Percentiles rank a stretch among this genome's conserved stretches.
Evolutionary conservation across 108 stramenopile genomes (phyloP).

Genomic region (Chaetoceros muelleri): DNA sequence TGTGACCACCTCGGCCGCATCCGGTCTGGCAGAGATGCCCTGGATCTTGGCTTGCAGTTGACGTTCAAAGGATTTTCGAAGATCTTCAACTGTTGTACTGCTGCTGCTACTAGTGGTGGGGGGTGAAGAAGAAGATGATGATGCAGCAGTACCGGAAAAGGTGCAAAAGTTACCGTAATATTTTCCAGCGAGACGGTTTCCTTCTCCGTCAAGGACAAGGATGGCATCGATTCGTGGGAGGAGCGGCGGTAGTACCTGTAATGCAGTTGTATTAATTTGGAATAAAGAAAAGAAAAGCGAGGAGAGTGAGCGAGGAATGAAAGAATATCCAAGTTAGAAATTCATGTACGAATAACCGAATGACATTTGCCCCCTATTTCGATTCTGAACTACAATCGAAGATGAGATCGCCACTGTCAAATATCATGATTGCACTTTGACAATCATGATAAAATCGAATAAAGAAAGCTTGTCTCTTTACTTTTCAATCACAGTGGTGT

Average conservation of each 20-base stretch:
- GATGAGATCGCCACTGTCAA: too few relatives aligned
- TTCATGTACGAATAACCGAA: too few relatives aligned
- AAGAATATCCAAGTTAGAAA: too few relatives aligned
- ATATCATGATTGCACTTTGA: too few relatives aligned
- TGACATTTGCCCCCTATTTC: too few relatives aligned
- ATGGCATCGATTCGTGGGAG: constrained; percentile 82
- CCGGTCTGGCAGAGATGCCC: constrained; percentile 59
- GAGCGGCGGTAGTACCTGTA: constrained; percentile 48
- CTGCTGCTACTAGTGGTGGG: constrained; percentile 14
- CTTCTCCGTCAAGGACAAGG: constrained; percentile 74
- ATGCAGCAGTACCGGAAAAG: constrained; percentile 1
- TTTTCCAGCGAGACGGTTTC: constrained; percentile 79
- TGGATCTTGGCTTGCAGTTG: constrained; percentile 66
- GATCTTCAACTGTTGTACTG: constrained; percentile 31
- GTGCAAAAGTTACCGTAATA: constrained; percentile 75
- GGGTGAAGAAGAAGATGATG: constrained; percentile 1
- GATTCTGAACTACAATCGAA: too few relatives aligned
- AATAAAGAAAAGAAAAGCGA: too few relatives aligned
- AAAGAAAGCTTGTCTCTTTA: too few relatives aligned
- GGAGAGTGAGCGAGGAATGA: too few relatives aligned
- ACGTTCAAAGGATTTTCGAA: constrained; percentile 52
- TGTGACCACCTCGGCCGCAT: constrained; percentile 77
- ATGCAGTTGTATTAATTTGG: too few relatives aligned
- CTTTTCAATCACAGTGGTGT: too few relatives aligned
- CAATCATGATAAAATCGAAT: too few relatives aligned